Evolutionary conservation across 2,329 filamentous ascomycete genomes (phyloP), one percentile per base, ranked within the genome.

Genomic region (Waltergamsia citrina): DNA sequence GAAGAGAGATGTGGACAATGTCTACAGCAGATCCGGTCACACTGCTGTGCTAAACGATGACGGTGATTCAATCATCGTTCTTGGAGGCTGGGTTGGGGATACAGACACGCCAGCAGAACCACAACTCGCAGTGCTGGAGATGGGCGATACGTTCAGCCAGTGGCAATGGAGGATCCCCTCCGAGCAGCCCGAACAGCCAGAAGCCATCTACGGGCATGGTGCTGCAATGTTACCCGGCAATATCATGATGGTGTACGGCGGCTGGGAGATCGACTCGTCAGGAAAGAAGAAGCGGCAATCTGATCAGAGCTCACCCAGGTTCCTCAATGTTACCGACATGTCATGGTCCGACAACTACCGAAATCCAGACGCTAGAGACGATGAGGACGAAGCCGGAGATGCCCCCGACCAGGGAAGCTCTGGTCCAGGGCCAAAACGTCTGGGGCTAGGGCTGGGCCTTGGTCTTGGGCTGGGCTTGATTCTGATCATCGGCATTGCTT

Each of bases 11-110:
- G 41, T 49, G 6, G 45, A 41, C 2, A 56, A 56, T 1, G 67
- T 93, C 6, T 83, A 94, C 43, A 85, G 86, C 24, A 69, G 92
- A 36, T 94, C 88, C 4, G 92, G 92, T 0, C 92, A 98, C 51
- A 88, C 85, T 0, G 79, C 90, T 1, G 73, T 94, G 2, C 60
- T 95, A 5, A 85, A 77, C 19, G 72, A 81, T 34, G 86, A 94
- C 49, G 88, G 88, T 0, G 73, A 65, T 18, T 76, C 72, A n/a
- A 65, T 96, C 7, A 63, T 94, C 26, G 62, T 98, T 2, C 68
- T 87, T 39, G 92, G 92, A 15, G 92, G 92, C 2, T 98, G 92
- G 92, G 86, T 95, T 5, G 90, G 88, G 4, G 78, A 93, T 48
- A 67, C 82, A 0, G 69, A 63, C 7, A 81, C 78, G 21, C 73